Percentiles rank a stretch among this genome's conserved stretches.
Evolutionary conservation across 441 rosid species (phyloP).

Genomic region (Adansonia grandidieri): DNA sequence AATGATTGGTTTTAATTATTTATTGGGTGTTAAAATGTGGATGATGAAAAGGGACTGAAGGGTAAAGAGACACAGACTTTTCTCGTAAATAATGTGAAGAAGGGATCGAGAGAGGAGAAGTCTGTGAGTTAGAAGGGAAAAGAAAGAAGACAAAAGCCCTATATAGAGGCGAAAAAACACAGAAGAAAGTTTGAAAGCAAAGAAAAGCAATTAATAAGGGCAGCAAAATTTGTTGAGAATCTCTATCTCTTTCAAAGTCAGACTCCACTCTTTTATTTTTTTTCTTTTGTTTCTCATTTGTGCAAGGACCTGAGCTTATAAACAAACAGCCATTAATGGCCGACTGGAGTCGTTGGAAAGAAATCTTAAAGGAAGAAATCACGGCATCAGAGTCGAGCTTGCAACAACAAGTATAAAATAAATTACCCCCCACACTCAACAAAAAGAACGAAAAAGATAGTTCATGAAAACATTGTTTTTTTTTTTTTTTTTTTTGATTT

Average conservation of each 20-base stretch:
- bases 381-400: background rate
- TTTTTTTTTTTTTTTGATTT: background rate
- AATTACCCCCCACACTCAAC: background rate
- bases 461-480: background rate
- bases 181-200: background rate
- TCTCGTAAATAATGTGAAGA: background rate
- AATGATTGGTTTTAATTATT: background rate
- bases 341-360: conserved; percentile 19
- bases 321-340: conserved; percentile 17
- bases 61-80: background rate
- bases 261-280: background rate
- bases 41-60: background rate
- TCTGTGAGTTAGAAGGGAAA: background rate
- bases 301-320: conserved; percentile 13
- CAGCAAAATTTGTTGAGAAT: conserved; percentile 16
- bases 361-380: too few relatives aligned
- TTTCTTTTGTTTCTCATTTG: background rate
- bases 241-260: background rate
- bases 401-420: background rate
- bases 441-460: background rate
- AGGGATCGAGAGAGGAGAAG: background rate
- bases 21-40: background rate
- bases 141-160: conserved; percentile 14
- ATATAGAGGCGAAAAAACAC: conserved; percentile 29
- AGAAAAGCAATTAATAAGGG: conserved; percentile 31